These are phyloP conservation scores for Penicillium hordei DNA, from an alignment of 2,329 filamentous ascomycete genomes.

Conservation along the genomic window DNA sequence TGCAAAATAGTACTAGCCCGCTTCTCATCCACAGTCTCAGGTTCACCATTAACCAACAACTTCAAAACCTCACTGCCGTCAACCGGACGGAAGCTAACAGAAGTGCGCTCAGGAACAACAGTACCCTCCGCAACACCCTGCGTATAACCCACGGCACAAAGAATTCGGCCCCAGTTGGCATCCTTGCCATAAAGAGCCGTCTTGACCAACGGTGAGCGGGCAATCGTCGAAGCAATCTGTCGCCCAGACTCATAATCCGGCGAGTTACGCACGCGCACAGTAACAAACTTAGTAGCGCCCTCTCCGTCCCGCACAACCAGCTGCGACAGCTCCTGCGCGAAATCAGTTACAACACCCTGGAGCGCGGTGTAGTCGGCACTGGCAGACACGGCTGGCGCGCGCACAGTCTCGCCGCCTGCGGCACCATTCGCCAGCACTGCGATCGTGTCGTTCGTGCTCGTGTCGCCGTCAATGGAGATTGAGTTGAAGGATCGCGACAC, in stretches of 20 bases:
- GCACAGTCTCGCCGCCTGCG: conserved; percentile 69
- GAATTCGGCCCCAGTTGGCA: conserved; percentile 96
- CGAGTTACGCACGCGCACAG: conserved; percentile 77
- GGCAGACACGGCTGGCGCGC: conserved; percentile 40
- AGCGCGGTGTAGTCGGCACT: conserved; percentile 68
- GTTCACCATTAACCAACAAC: conserved; percentile 61
- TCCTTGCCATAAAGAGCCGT: conserved; percentile 96
- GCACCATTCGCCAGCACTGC: conserved; percentile 94
- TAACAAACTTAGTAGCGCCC: conserved; percentile 97
- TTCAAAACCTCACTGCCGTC: conserved; percentile 59
- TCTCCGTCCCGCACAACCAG: conserved; percentile 95
- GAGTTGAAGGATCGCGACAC: conserved; percentile 89
- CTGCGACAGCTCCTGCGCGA: conserved; percentile 82
- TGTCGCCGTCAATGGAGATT: conserved; percentile 96
- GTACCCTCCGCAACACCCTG: conserved; percentile 48
- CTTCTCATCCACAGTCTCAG: conserved; percentile 60
- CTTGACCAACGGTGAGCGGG: conserved; percentile 90
- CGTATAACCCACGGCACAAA: conserved; percentile 88
- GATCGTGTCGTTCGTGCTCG: conserved; percentile 94
- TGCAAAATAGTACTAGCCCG: conserved; percentile 61
- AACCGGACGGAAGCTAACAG: conserved; percentile 61
- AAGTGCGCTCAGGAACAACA: conserved; percentile 57
- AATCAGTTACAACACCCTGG: conserved; percentile 67
- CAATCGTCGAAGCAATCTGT: conserved; percentile 81
- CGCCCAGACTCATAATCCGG: conserved; percentile 69